phyloP scores from a whole-genome alignment of 1,284 basidiomycete species.

The Ceratobasidium sp. region DNA sequence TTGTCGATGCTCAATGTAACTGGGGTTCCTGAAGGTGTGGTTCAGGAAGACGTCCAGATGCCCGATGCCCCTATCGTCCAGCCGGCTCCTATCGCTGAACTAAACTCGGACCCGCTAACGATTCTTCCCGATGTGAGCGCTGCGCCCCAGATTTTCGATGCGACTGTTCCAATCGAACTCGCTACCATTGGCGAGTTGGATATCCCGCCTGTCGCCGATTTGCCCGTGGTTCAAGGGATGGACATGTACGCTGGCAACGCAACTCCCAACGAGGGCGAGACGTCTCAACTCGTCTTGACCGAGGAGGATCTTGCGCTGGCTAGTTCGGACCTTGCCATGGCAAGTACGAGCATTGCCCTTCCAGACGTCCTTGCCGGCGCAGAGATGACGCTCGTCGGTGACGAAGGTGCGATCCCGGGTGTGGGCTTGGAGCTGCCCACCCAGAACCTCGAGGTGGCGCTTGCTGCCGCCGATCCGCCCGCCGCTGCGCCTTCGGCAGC shows the following conservation, averaged over 20 bases:
- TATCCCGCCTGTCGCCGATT: neutral
- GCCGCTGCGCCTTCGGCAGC: too few species aligned
- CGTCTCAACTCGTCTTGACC: constrained; percentile 14
- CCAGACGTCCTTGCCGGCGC: neutral
- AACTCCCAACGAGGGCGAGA: constrained; percentile 4
- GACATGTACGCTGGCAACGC: constrained; percentile 24
- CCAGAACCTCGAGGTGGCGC: neutral
- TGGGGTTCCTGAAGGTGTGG: neutral
- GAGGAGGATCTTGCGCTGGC: constrained; percentile 20
- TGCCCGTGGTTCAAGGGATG: constrained; percentile 19
- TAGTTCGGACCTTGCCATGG: neutral
- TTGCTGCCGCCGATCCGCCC: neutral
- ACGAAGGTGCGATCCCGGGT: neutral
- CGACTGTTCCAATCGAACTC: neutral
- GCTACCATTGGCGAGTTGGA: neutral
- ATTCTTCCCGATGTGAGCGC: neutral
- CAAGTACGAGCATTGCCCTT: neutral
- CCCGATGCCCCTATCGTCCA: neutral
- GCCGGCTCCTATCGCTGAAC: neutral
- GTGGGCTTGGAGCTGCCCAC: neutral
- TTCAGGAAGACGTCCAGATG: neutral
- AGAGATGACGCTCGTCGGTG: constrained; percentile 16
- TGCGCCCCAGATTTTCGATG: neutral
- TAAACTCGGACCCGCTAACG: neutral
- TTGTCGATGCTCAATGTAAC: neutral